These are phyloP conservation scores for Irpex lacteus DNA, from an alignment of 1,284 basidiomycete genomes.

Conservation along the genomic window DNA sequence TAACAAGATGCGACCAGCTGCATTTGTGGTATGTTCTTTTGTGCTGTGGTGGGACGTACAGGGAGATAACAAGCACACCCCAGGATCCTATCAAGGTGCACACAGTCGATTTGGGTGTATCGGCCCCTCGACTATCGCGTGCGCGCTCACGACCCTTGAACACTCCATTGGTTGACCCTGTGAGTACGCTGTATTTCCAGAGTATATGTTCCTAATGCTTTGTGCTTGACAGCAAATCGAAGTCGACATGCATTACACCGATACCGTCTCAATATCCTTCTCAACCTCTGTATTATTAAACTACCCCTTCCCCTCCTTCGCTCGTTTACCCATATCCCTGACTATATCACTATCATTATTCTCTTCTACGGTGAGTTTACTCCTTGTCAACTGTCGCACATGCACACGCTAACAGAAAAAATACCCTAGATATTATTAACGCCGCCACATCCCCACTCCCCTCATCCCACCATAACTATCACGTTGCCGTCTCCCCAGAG, in stretches of 20 bases:
- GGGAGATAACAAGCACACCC: neutral
- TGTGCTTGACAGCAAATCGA: constrained; percentile 44
- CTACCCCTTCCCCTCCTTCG: constrained; percentile 77
- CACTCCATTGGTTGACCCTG: constrained; percentile 22
- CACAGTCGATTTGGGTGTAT: constrained; percentile 67
- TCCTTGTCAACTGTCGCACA: neutral
- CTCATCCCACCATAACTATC: constrained; percentile 50
- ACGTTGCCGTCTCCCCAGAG: constrained; percentile 44
- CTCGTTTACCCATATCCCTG: constrained; percentile 74
- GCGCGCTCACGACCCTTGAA: constrained; percentile 42
- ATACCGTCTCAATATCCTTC: constrained; percentile 70
- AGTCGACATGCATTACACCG: constrained; percentile 67
- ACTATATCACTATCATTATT: constrained; percentile 78
- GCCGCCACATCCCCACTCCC: constrained; percentile 30
- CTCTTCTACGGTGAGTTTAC: constrained; percentile 55
- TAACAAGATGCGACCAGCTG: constrained; percentile 64
- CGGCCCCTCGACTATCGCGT: constrained; percentile 63
- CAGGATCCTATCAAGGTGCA: constrained; percentile 77
- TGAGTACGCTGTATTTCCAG: constrained; percentile 13
- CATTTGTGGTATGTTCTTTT: constrained; percentile 56
- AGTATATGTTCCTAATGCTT: neutral
- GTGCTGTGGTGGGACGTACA: neutral
- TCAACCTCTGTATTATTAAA: constrained; percentile 83
- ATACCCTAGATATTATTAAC: constrained; percentile 31
- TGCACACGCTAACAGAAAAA: neutral